Conservation (phyloP, 768 basidiomycete species). For the Agaricus subrufescens region DNA sequence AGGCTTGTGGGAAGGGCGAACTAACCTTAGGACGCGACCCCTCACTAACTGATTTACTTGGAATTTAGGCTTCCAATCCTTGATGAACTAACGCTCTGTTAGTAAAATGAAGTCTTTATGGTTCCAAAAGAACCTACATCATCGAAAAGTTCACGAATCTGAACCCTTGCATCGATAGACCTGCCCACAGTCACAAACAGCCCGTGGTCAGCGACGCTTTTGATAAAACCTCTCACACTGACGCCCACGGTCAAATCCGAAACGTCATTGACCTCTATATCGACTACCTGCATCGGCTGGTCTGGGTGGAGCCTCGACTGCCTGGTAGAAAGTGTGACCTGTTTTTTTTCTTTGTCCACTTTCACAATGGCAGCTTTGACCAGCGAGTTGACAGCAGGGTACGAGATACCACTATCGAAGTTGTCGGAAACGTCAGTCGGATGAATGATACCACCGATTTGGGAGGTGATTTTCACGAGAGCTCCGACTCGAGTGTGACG, state of each 20-base stretch:
- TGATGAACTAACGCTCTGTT: slow-evolving; percentile 65
- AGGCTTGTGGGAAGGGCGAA: slow-evolving; percentile 9
- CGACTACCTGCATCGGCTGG: slow-evolving; percentile 44
- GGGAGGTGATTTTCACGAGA: slow-evolving; percentile 68
- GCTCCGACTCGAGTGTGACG: slow-evolving; percentile 69
- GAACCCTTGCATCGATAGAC: slow-evolving; percentile 84
- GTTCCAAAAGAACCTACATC: slow-evolving; percentile 42
- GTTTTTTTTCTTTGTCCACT: slow-evolving; percentile 61
- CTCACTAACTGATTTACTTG: slow-evolving; percentile 77
- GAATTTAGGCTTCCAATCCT: slow-evolving; percentile 91
- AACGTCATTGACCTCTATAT: slow-evolving; percentile 62
- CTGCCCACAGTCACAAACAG: slow-evolving; percentile 85
- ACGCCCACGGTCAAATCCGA: slow-evolving; percentile 67
- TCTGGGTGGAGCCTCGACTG: slow-evolving; percentile 61
- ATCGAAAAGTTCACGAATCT: slow-evolving; percentile 91
- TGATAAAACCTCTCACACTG: slow-evolving; percentile 84
- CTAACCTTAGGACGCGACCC: slow-evolving; percentile 75
- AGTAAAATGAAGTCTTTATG: not conserved
- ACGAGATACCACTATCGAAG: slow-evolving; percentile 52
- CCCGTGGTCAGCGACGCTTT: slow-evolving; percentile 81
- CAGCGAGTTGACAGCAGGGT: slow-evolving; percentile 60
- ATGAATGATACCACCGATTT: slow-evolving; percentile 73
- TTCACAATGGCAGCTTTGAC: slow-evolving; percentile 68
- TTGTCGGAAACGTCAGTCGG: slow-evolving; percentile 82
- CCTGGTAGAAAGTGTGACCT: slow-evolving; percentile 78